Evolutionary conservation across 164 flowering plant species (phyloP), one percentile per base, ranked within the genome.

Genomic region (Aristolochia californica): DNA sequence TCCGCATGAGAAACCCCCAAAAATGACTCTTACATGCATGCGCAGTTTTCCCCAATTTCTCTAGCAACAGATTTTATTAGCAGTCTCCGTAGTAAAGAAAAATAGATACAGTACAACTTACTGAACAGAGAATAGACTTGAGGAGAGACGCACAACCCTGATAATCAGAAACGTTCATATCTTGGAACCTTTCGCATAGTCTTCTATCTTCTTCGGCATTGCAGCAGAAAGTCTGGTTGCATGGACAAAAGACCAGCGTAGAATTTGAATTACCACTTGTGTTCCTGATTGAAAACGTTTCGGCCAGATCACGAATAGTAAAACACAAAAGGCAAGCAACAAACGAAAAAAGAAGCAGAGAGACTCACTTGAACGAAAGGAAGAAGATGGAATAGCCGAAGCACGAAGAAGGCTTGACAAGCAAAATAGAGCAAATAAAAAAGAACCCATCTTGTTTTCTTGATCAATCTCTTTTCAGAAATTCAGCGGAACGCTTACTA

Each of bases 51-150:
- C 1, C 47, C 17, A n/a, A 44, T n/a, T 44, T 44, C 13, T 13
- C 17, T 44, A 44, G 47, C 13, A 44, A 13, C 47, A 8, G 17
- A 2, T 44, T 44, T 13, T 44, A 13, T 14, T n/a, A 44, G 47
- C 2, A 13, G 47, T 44, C 8, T 9, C 16, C 16, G 16, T 44
- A 1, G 2, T 44, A 1, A 13, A 13, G 47, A 43, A 43, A 43
- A 15, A 8, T 43, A 43, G 15, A 8, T 8, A 43, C 45, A 43
- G 45, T 43, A 15, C 45, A 43, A 20, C 43, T 76, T 70, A 91
- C 96, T 26, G 95, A 77, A 52, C 98, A 91, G 15, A 85, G 76
- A 54, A 88, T 74, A 13, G 94, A 79, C 65, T 86, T 84, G 65
- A 91, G 53, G 56, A 83, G 69, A 54, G 90, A 69, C 70, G 91